Evolutionary conservation across 1,139 yeast genomes (phyloP), one percentile per base, ranked within the genome.

Genomic region (Zygoascus hellenicus): DNA sequence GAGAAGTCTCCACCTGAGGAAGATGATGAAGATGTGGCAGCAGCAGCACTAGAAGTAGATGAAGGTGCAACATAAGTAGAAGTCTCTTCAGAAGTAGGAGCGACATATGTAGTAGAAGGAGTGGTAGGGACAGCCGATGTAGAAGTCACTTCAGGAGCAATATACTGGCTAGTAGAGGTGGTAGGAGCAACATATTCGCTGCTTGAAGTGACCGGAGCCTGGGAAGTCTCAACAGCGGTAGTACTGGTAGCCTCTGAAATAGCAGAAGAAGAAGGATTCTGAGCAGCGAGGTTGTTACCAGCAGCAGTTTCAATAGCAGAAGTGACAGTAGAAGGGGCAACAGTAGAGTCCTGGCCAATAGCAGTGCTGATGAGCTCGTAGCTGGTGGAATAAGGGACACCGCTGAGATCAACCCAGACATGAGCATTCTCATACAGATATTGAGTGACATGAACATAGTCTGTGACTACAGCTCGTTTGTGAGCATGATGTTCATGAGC

Each of bases 401-500:
- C 70, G 46, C 62, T 46, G 46, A 53, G 55, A 54, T 67, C 68
- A 17, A 65, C 70, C 45, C 55, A 58, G 42, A 67, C 64, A 43
- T 65, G 59, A 45, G 60, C 61, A 47, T 65, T 54, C 52, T 64
- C 62, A 58, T 64, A 65, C 43, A 59, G 59, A 47, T 53, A 55
- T 50, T 58, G 56, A 40, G 68, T 63, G 35, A 60, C 62, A 47
- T 59, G 59, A 37, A 63, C 63, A 37, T 52, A 52, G 48, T 64
- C 59, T 43, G 70, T 66, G 43, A 64, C 68, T 31, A 63, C 48
- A 29, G 51, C 65, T 26, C 64, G 58, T 51, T 59, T 59, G 47
- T 50, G 55, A 31, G 48, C 29, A 33, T 51, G 54, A 16, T 45
- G 46, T 31, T 47, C 48, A 28, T 48, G 44, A 15, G 37, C 45